Evolutionary conservation across 1,284 basidiomycete genomes (phyloP), one percentile per base, ranked within the genome.

Genomic region (Phenoliferia sp.): DNA sequence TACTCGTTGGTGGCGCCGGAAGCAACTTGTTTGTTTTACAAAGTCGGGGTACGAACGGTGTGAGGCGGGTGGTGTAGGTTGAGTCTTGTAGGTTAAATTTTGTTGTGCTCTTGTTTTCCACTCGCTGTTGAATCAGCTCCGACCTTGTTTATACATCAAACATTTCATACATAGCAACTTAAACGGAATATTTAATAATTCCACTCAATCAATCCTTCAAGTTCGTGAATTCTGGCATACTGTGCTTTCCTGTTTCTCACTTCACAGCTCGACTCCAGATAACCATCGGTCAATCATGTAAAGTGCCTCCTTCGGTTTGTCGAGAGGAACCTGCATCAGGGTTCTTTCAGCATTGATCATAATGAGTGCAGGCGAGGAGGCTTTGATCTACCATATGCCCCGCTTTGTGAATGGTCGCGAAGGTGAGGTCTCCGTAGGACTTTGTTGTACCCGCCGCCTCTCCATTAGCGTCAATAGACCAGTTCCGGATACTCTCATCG

Each of bases 361-460:
- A 26, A 15, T 26, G 33, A 19, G 19, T 4, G 22, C 26, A 32
- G 35, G 9, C 16, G 19, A 29, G 33, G 57, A 36, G 33, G 28
- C 9, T 16, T 5, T 7, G 7, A 59, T 63, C n/a, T 19, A 69
- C 74, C 73, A 75, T 72, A 65, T 77, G 76, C 19, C 76, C 76
- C 15, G 75, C 75, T 1, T 68, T 71, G 29, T 74, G 63, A 26
- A 77, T 62, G 3, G 72, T 73, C 6, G 64, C 64, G 55, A 70
- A 76, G 17, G 75, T 71, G 48, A 76, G 62, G 44, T 67, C 69
- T 15, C 64, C 68, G n/a, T 34, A 59, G 22, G 71, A 52, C 60
- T 75, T 70, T 1, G 68, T 70, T 33, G 67, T 62, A 15, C 76
- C 76, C 0, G 82, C 85, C 3, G 75, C 78, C 34, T 65, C 64